Conservation (phyloP, 129 eudicot species). For the Sambucus nigra region DNA sequence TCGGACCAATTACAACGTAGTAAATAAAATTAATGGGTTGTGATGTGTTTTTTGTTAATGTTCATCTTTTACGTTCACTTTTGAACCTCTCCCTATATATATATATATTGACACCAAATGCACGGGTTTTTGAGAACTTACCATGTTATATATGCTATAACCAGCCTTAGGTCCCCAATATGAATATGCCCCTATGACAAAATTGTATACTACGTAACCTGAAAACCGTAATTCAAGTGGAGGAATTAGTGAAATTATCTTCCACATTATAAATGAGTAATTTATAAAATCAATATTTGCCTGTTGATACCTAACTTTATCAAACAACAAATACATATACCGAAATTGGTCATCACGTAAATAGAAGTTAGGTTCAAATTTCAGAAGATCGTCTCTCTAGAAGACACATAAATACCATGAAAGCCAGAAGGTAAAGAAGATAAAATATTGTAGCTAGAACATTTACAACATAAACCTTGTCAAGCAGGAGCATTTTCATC, state of each 20-base stretch:
- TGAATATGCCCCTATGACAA: conserved; percentile 91
- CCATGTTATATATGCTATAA: conserved; percentile 80
- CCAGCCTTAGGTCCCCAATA: conserved; percentile 99
- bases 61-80: no score
- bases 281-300: background rate
- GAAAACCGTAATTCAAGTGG: conserved; percentile 17
- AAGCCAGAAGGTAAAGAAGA: background rate
- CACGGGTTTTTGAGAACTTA: conserved; percentile 12
- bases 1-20: no score
- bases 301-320: background rate
- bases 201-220: conserved; percentile 88
- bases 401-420: background rate
- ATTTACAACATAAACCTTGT: conserved; percentile 62
- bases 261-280: no score
- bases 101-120: background rate
- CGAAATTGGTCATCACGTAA: background rate
- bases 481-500: conserved; percentile 55
- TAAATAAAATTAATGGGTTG: no score
- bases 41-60: no score
- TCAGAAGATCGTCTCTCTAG: background rate
- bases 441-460: conserved; percentile 51
- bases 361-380: background rate
- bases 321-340: background rate
- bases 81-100: no score
- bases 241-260: no score